Conservation (phyloP, 371 early-diverging fungal species). For the Dinochytrium kinnereticum region DNA sequence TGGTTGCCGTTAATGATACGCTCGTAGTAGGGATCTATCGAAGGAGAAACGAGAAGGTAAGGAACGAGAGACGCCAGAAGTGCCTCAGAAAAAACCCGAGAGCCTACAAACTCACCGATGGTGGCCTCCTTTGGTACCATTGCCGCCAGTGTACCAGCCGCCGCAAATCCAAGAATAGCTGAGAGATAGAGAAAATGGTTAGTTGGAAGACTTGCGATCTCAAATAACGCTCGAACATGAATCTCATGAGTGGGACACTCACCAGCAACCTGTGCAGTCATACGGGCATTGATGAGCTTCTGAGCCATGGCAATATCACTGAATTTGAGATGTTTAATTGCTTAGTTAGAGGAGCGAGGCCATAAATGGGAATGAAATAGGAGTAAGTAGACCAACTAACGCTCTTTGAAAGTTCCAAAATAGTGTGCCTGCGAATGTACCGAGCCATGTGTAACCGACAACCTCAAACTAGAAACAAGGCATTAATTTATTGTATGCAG, state of each 20-base stretch:
- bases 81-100: no score
- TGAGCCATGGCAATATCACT: constrained; percentile 41
- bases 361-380: background rate
- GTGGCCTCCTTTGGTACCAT: constrained; percentile 10
- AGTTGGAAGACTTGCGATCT: no score
- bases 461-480: background rate
- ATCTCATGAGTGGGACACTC: no score
- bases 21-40: constrained; percentile 32
- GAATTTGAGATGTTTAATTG: background rate
- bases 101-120: constrained; percentile 4
- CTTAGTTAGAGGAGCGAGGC: background rate
- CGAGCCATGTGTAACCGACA: background rate
- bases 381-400: background rate
- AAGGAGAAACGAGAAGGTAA: background rate
- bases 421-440: constrained; percentile 31
- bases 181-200: background rate
- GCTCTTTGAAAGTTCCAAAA: constrained; percentile 35
- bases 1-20: constrained; percentile 23
- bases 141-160: constrained; percentile 14
- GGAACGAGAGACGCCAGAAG: background rate
- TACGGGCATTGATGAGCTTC: constrained; percentile 53
- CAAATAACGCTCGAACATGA: no score
- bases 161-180: constrained; percentile 26
- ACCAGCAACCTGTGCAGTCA: constrained; percentile 45
- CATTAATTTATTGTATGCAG: no score